Evolutionary conservation across 345 rosid genomes (phyloP), one percentile per base, ranked within the genome.

Genomic region (Populus ilicifolia): DNA sequence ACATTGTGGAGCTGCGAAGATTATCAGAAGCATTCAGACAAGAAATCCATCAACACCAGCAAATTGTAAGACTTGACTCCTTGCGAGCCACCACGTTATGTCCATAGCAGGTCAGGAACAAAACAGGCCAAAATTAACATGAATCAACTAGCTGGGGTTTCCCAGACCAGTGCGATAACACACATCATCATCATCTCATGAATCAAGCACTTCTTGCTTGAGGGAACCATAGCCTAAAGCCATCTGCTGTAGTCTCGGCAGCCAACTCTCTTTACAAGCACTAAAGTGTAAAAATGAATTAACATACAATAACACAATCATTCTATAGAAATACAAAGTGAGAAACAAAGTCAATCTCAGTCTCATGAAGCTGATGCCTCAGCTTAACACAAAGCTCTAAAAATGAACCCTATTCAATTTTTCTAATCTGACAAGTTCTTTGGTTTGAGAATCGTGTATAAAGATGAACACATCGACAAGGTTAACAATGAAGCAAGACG

Each of bases 351-450:
- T 46, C 52, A 20, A 38, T 5, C 23, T 8, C 44, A n/a, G 35
- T 30, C 48, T 59, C 64, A 30, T 17, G 29, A 23, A 6, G 25
- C 30, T 35, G n/a, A 3, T 25, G 29, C 7, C 69, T 63, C 77
- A 23, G 67, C 67, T 38, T 44, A 61, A 17, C 52, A 70, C 13
- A 77, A 63, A n/a, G 21, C 65, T 56, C 39, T 43, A 30, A 35
- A 14, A 9, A 35, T 25, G 52, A 38, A 71, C 21, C 20, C 67
- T 78, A 71, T 10, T 33, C 72, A 5, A 35, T 23, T 18, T 77
- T 30, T 77, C 80, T 66, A 66, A 71, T 50, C 66, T 65, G 56
- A 21, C 76, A 14, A 25, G 16, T 2, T 52, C 33, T 25, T 74
- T 56, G 36, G 61, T 25, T 27, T 23, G 8, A 21, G 17, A 39